Percentiles rank a stretch among this genome's conserved stretches.
phyloP scores from a whole-genome alignment of 73 alveolate species.

The Paramecium sexaurelia region DNA sequence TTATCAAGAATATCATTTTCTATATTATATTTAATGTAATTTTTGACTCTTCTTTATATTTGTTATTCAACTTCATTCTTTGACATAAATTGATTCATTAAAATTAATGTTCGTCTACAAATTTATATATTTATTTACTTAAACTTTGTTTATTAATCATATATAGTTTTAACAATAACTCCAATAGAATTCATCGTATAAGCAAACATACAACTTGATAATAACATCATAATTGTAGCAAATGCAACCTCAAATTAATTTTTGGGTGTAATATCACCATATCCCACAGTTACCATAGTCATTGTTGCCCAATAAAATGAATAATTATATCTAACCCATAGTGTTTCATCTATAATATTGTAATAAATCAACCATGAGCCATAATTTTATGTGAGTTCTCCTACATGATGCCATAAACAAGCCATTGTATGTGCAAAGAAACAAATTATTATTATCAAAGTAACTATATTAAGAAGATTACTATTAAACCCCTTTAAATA shows the following conservation, averaged over 20 bases:
- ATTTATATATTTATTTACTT: background rate
- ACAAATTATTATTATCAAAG: background rate
- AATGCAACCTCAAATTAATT: slow-evolving; percentile 75
- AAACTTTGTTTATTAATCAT: background rate
- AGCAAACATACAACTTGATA: slow-evolving; percentile 67
- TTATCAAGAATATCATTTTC: background rate
- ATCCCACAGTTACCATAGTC: slow-evolving; percentile 89
- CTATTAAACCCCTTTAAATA: slow-evolving; percentile 27
- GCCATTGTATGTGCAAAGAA: slow-evolving; percentile 63
- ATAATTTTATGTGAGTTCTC: background rate
- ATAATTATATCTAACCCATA: slow-evolving; percentile 8
- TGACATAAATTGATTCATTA: slow-evolving; percentile 42
- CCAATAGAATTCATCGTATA: slow-evolving; percentile 68
- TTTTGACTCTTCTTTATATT: slow-evolving; percentile 20
- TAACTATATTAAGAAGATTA: background rate
- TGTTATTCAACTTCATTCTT: slow-evolving; percentile 31
- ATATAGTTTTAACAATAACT: background rate
- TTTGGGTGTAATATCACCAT: slow-evolving; percentile 88
- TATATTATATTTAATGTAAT: background rate
- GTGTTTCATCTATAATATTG: background rate
- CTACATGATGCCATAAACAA: slow-evolving; percentile 61
- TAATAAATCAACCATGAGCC: slow-evolving; percentile 14
- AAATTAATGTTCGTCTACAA: slow-evolving; percentile 27
- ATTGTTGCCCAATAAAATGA: slow-evolving; percentile 84
- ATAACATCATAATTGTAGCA: slow-evolving; percentile 81